Percentiles rank a stretch among this genome's conserved stretches.
Evolutionary conservation across 371 early-diverging fungal species (phyloP).

Genomic region (Mucor plumbeus): DNA sequence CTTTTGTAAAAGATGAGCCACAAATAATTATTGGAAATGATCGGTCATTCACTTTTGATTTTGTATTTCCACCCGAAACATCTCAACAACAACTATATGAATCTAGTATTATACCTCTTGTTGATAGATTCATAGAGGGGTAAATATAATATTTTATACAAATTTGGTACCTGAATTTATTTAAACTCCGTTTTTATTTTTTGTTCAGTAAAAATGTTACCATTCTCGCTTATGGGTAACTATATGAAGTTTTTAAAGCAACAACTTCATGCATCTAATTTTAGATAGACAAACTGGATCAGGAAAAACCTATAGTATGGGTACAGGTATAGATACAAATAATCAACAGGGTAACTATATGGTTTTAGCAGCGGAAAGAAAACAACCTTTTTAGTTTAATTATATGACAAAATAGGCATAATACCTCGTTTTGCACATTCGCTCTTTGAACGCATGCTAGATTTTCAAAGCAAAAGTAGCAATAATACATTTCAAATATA

Average conservation of each 20-base stretch:
- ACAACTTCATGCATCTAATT: neutral
- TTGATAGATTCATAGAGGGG: conserved; percentile 83
- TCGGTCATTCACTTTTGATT: conserved; percentile 78
- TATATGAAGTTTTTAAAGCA: neutral
- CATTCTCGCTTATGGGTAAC: conserved; percentile 92
- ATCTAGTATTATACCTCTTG: conserved; percentile 63
- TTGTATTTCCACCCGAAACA: conserved; percentile 69
- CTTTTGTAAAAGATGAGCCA: conserved; percentile 53
- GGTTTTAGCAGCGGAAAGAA: neutral
- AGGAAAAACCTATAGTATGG: conserved; percentile 98
- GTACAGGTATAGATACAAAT: conserved; percentile 58
- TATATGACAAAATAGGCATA: conserved; percentile 59
- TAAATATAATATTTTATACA: conserved; percentile 41
- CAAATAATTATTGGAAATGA: conserved; percentile 53
- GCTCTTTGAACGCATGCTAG: conserved; percentile 53
- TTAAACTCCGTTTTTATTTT: conserved; percentile 10
- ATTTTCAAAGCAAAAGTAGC: conserved; percentile 19
- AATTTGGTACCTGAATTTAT: conserved; percentile 43
- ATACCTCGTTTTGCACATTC: conserved; percentile 77
- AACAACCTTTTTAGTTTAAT: neutral
- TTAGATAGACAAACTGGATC: conserved; percentile 43
- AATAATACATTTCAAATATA: conserved; percentile 57
- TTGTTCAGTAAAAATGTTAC: conserved; percentile 72
- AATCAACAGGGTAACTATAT: neutral
- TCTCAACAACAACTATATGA: conserved; percentile 75